Percentiles rank a stretch among this genome's conserved stretches.
Evolutionary conservation across 495 filamentous ascomycete genomes (phyloP).

Genomic region (Annulohypoxylon bovei): DNA sequence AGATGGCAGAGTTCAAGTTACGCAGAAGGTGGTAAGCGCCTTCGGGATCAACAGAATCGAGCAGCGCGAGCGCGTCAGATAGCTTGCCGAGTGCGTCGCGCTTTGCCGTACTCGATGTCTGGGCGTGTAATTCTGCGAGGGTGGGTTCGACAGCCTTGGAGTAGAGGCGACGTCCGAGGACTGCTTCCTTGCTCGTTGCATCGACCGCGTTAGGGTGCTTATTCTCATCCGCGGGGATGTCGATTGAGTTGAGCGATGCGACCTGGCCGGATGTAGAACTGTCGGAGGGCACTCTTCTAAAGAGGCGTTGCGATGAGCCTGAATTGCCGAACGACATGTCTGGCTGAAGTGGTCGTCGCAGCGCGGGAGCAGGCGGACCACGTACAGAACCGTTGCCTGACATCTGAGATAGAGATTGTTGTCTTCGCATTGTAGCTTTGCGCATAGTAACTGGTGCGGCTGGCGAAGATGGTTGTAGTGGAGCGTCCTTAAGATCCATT

Average conservation of each 20-base stretch:
- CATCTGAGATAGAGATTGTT: constrained; percentile 60
- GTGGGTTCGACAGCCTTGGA: constrained; percentile 79
- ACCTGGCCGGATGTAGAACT: constrained; percentile 58
- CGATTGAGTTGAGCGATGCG: constrained; percentile 47
- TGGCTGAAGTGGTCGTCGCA: constrained; percentile 78
- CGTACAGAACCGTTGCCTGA: constrained; percentile 55
- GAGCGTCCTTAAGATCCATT: constrained; percentile 67
- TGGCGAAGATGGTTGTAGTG: constrained; percentile 62
- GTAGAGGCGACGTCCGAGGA: constrained; percentile 81
- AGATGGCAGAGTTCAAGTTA: constrained; percentile 63
- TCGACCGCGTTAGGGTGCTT: constrained; percentile 55
- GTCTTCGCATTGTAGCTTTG: constrained; percentile 61
- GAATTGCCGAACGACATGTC: constrained; percentile 92
- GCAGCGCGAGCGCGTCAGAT: constrained; percentile 81
- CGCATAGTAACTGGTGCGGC: constrained; percentile 57
- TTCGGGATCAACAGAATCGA: constrained; percentile 91
- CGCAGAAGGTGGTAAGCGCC: constrained; percentile 86
- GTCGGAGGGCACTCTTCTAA: constrained; percentile 83
- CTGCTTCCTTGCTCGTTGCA: constrained; percentile 77
- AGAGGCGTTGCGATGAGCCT: constrained; percentile 87
- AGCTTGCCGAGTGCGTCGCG: constrained; percentile 82
- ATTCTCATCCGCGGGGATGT: constrained; percentile 55
- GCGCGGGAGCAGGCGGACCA: constrained; percentile 62
- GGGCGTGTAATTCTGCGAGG: constrained; percentile 83
- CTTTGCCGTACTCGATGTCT: constrained; percentile 77